phyloP scores from a whole-genome alignment of 495 filamentous ascomycete genomes.

The Oidiodendron maius region DNA sequence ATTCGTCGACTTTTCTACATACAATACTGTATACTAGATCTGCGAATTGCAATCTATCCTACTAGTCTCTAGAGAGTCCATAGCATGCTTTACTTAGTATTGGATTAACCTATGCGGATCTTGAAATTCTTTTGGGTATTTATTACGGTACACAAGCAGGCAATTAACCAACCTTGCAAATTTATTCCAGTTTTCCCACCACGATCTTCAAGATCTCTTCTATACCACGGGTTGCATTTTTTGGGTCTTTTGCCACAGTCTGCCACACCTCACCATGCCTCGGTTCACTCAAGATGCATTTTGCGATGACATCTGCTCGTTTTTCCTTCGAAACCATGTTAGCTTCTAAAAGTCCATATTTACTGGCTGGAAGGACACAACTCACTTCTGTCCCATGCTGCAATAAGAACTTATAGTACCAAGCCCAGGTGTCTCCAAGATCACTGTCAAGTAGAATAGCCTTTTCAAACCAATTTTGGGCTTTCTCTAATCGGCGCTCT shows the following conservation, averaged over 20 bases:
- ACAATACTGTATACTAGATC: no score
- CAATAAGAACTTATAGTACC: constrained; percentile 90
- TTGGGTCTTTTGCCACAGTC: constrained; percentile 75
- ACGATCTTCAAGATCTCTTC: constrained; percentile 83
- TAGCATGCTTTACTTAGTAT: no score
- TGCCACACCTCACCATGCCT: constrained; percentile 94
- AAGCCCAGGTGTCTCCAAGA: constrained; percentile 91
- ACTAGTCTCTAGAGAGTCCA: no score
- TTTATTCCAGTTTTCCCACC: constrained; percentile 47
- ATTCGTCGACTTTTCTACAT: no score
- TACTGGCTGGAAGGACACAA: no score
- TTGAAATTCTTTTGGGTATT: no score
- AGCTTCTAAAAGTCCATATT: constrained; percentile 19
- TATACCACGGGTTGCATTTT: constrained; percentile 60
- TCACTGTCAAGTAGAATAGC: constrained; percentile 82
- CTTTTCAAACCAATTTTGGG: constrained; percentile 94
- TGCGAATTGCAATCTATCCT: no score
- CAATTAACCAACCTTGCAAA: no score
- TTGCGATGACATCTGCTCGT: constrained; percentile 68
- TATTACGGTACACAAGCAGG: no score
- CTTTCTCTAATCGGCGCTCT: constrained; percentile 77
- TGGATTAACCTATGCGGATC: no score
- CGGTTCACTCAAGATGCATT: constrained; percentile 73
- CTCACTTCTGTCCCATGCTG: constrained; percentile 78
- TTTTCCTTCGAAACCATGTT: constrained; percentile 55